Percentiles rank a stretch among this genome's conserved stretches.
These are phyloP conservation scores for Smallanthus sonchifolius DNA, from an alignment of 129 eudicot genomes.

Conservation along the genomic window DNA sequence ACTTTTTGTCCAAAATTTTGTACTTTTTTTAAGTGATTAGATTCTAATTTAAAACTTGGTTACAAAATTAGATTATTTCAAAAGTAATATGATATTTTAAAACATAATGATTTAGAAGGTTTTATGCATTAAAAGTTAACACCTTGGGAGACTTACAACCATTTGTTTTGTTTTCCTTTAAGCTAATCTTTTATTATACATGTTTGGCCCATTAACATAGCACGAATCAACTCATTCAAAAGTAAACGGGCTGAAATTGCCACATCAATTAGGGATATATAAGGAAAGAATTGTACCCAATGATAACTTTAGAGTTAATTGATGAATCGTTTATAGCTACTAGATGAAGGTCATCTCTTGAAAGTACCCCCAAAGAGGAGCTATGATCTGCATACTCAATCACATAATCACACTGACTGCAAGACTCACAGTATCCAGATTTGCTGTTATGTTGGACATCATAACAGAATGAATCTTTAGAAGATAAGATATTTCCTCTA, in stretches of 20 bases:
- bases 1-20: background rate
- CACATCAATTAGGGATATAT: background rate
- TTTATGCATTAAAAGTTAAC: background rate
- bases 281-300: slow-evolving; percentile 50
- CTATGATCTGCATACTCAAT: slow-evolving; percentile 80
- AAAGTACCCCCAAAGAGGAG: slow-evolving; percentile 79
- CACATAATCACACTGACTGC: slow-evolving; percentile 76
- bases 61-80: background rate
- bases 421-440: slow-evolving; percentile 37
- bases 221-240: background rate
- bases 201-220: background rate
- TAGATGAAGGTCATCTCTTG: slow-evolving; percentile 56
- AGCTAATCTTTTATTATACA: background rate
- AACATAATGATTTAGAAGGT: background rate
- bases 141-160: background rate
- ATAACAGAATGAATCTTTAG: slow-evolving; percentile 47
- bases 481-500: slow-evolving; percentile 41
- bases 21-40: background rate
- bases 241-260: background rate
- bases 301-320: slow-evolving; percentile 42
- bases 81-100: background rate
- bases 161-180: background rate
- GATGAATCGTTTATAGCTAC: slow-evolving; percentile 43
- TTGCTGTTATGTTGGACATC: slow-evolving; percentile 45
- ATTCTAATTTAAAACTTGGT: background rate